These are phyloP conservation scores for Entomortierella beljakovae DNA, from an alignment of 192 early-diverging fungal genomes.

Conservation along the genomic window DNA sequence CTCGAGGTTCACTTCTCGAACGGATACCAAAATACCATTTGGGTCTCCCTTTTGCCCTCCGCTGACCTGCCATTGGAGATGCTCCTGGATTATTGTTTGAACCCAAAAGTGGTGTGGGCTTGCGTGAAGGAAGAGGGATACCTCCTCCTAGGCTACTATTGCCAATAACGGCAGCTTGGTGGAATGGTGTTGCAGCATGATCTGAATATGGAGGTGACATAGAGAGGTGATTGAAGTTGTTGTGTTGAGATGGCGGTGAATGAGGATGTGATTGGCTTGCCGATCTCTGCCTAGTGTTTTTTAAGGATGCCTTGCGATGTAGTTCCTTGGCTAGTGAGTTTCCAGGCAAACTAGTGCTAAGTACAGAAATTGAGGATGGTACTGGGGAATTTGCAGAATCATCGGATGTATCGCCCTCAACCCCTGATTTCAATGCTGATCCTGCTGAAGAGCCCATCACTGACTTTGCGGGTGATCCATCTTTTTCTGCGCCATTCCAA, in stretches of 20 bases:
- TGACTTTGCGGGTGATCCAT: slow-evolving; percentile 52
- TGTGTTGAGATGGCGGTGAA: slow-evolving; percentile 20
- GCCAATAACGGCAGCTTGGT: slow-evolving; percentile 39
- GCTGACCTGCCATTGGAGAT: slow-evolving; percentile 15
- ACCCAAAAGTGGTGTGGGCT: background rate
- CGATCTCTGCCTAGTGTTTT: slow-evolving; percentile 27
- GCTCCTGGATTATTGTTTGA: slow-evolving; percentile 1
- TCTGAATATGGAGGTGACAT: background rate
- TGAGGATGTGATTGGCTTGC: slow-evolving; percentile 29
- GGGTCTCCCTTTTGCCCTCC: slow-evolving; percentile 64
- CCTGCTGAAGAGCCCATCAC: slow-evolving; percentile 29
- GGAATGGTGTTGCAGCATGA: slow-evolving; percentile 30
- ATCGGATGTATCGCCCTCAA: slow-evolving; percentile 26
- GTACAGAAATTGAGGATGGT: slow-evolving; percentile 62
- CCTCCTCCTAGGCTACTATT: slow-evolving; percentile 34
- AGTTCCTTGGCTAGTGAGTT: slow-evolving; percentile 46
- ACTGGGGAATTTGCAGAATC: slow-evolving; percentile 40
- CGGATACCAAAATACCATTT: slow-evolving; percentile 99
- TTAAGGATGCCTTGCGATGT: slow-evolving; percentile 48
- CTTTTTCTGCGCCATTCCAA: slow-evolving; percentile 69
- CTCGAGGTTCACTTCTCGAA: slow-evolving; percentile 87
- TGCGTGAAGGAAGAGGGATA: slow-evolving; percentile 23
- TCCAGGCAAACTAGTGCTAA: slow-evolving; percentile 58
- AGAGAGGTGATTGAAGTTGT: background rate
- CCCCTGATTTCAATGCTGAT: slow-evolving; percentile 42